These are phyloP conservation scores for Fusarium sororula DNA, from an alignment of 2,329 filamentous ascomycete genomes.

Conservation along the genomic window DNA sequence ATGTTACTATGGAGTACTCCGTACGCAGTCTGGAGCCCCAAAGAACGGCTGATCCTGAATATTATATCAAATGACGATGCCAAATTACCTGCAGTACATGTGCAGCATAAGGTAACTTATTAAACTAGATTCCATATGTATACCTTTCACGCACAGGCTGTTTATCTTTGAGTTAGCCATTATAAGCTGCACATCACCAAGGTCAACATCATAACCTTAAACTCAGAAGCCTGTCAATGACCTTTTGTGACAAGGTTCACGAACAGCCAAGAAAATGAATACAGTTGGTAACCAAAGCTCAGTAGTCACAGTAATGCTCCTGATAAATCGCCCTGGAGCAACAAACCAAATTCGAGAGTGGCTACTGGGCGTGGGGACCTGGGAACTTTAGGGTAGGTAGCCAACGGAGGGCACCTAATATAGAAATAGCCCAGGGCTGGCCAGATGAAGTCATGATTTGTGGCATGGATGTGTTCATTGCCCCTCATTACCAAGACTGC, in stretches of 20 bases:
- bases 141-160: too few species aligned
- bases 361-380: background rate
- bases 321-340: background rate
- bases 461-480: slow-evolving; percentile 7
- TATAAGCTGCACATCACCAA: too few species aligned
- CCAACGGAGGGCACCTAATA: background rate
- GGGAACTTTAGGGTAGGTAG: slow-evolving; percentile 35
- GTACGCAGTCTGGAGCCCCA: background rate
- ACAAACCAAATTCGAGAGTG: background rate
- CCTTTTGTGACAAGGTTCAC: too few species aligned
- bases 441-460: slow-evolving; percentile 38
- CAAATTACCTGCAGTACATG: background rate
- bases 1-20: too few species aligned
- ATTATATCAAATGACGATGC: background rate
- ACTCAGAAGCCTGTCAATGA: too few species aligned
- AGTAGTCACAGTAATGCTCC: too few species aligned
- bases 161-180: too few species aligned
- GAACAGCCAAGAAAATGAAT: too few species aligned
- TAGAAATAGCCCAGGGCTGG: slow-evolving; percentile 32
- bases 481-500: slow-evolving; percentile 4
- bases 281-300: too few species aligned
- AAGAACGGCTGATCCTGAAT: background rate
- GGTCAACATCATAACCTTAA: too few species aligned
- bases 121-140: too few species aligned
- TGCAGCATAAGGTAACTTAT: too few species aligned